phyloP scores from a whole-genome alignment of 1,284 basidiomycete species.

The Kwoniella shivajii region DNA sequence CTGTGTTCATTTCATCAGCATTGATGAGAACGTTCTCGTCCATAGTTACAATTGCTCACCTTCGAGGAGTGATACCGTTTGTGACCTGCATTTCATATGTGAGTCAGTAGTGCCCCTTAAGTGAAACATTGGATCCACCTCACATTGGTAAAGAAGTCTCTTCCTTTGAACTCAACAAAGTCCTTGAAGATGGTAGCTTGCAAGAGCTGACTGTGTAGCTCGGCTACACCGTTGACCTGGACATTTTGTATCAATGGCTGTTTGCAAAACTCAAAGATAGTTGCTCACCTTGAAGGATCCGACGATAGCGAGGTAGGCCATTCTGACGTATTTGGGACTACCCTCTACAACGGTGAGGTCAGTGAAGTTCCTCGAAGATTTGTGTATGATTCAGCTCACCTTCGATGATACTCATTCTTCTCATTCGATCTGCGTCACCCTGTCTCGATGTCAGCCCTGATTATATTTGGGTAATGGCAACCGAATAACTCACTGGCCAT shows the following conservation, averaged over 20 bases:
- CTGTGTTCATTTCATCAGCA: too few relatives aligned
- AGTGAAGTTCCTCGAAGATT: background rate
- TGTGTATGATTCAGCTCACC: slow-evolving; percentile 54
- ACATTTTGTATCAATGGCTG: background rate
- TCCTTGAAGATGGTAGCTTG: slow-evolving; percentile 80
- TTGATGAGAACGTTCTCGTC: background rate
- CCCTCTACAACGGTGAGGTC: slow-evolving; percentile 63
- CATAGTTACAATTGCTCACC: slow-evolving; percentile 19
- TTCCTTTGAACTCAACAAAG: slow-evolving; percentile 60
- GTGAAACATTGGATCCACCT: background rate
- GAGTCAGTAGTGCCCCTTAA: background rate
- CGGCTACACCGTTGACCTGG: slow-evolving; percentile 88
- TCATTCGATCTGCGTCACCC: slow-evolving; percentile 69
- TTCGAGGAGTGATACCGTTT: slow-evolving; percentile 51
- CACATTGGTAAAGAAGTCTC: slow-evolving; percentile 55
- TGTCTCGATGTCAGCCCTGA: slow-evolving; percentile 63
- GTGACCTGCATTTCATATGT: slow-evolving; percentile 27
- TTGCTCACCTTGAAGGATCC: slow-evolving; percentile 60
- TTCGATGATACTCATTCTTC: slow-evolving; percentile 86
- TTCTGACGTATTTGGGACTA: slow-evolving; percentile 77
- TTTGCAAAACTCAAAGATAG: background rate
- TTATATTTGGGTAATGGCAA: slow-evolving; percentile 33
- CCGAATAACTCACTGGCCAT: slow-evolving; percentile 70
- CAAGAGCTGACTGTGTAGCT: slow-evolving; percentile 63
- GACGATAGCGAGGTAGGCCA: slow-evolving; percentile 71